Evolutionary conservation across 495 filamentous ascomycete genomes (phyloP).

Genomic region (Aspergillus funiculosus): DNA sequence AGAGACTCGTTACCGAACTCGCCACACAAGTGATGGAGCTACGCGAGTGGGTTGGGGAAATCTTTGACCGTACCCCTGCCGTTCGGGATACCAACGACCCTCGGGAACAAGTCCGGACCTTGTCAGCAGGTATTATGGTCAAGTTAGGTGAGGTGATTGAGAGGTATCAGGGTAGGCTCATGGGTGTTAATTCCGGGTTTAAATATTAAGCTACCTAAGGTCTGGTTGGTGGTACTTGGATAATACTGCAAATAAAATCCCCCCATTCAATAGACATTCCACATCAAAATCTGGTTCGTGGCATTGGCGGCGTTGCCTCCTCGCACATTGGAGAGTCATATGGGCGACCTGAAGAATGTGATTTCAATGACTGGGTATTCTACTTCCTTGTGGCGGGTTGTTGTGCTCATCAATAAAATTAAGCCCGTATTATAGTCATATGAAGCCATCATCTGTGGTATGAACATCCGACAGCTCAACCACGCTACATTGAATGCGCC

Average conservation of each 20-base stretch:
- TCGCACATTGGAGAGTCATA: no score
- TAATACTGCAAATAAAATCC: not conserved
- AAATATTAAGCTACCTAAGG: slow-evolving; percentile 26
- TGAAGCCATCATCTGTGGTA: no score
- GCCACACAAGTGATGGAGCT: slow-evolving; percentile 37
- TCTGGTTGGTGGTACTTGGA: not conserved
- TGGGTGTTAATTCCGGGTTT: slow-evolving; percentile 48
- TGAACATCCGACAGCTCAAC: not conserved
- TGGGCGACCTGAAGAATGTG: no score
- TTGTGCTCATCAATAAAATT: no score
- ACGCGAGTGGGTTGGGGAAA: slow-evolving; percentile 45
- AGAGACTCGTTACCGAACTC: slow-evolving; percentile 58
- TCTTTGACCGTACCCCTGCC: slow-evolving; percentile 57
- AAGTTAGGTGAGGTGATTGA: slow-evolving; percentile 73
- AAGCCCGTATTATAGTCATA: no score
- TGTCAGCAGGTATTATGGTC: slow-evolving; percentile 81
- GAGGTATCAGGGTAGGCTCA: slow-evolving; percentile 61
- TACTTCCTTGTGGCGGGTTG: no score
- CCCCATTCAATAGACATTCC: not conserved
- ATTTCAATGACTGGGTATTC: no score
- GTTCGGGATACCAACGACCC: slow-evolving; percentile 46
- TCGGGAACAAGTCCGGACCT: slow-evolving; percentile 35
- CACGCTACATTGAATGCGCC: not conserved
- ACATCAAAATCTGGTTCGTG: not conserved
- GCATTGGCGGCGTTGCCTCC: not conserved